Conservation (phyloP, 1,284 basidiomycete genomes). For the Grifola frondosa region DNA sequence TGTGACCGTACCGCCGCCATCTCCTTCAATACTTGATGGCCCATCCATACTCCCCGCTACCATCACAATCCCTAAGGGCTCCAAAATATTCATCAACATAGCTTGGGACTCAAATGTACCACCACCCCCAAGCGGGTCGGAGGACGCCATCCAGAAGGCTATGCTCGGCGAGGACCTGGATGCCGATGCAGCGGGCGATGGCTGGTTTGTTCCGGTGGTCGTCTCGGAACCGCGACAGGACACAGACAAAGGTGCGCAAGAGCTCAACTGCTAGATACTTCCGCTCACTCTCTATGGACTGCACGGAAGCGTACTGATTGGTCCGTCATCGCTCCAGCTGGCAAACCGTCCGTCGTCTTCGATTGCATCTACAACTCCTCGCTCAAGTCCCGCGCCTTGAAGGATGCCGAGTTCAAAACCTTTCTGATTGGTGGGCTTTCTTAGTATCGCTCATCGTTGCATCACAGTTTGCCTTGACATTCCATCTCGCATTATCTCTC, state of each 20-base stretch:
- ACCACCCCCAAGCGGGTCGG: slow-evolving; percentile 56
- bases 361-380: slow-evolving; percentile 65
- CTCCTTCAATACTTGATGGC: slow-evolving; percentile 23
- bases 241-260: slow-evolving; percentile 62
- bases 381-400: slow-evolving; percentile 55
- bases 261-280: background rate
- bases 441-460: slow-evolving; percentile 2
- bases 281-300: background rate
- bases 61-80: slow-evolving; percentile 41
- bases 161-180: slow-evolving; percentile 48
- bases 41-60: slow-evolving; percentile 29
- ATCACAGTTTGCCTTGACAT: background rate
- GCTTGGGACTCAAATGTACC: slow-evolving; percentile 67
- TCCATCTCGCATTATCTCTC: background rate
- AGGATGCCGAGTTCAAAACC: slow-evolving; percentile 61
- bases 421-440: slow-evolving; percentile 60
- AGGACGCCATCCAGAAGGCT: slow-evolving; percentile 55
- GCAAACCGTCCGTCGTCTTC: slow-evolving; percentile 65
- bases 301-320: too few species aligned
- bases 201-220: slow-evolving; percentile 69
- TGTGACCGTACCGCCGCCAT: slow-evolving; percentile 15
- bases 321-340: too few species aligned
- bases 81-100: slow-evolving; percentile 73
- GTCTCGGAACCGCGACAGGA: slow-evolving; percentile 64
- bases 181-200: slow-evolving; percentile 5